Evolutionary conservation across 2,329 filamentous ascomycete genomes (phyloP), one percentile per base, ranked within the genome.

Genomic region (Diaporthe sp.): DNA sequence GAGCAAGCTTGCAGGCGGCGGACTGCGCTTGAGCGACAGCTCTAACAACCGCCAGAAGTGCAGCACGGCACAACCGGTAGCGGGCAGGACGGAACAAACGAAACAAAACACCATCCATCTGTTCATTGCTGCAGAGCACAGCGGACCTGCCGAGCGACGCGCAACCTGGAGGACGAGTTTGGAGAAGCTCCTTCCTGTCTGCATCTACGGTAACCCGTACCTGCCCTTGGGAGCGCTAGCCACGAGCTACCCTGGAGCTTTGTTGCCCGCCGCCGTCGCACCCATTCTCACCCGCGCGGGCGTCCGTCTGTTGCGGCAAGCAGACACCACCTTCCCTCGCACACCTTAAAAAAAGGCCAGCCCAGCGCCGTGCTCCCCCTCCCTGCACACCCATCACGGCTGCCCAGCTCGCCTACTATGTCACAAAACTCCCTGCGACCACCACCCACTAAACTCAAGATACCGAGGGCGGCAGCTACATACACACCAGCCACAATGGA

Each of bases 401-500:
- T 61, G 64, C 42, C 60, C 55, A 72, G 60, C 58, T 67, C 69
- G 58, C 72, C 74, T 66, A 69, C 74, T 76, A 76, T 76, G 74
- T 76, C 74, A 76, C 74, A 76, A 73, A 69, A 74, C 72, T 73
- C 73, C 69, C 68, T 74, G 54, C 72, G 70, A 72, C 72, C 74
- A 72, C 69, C 88, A 47, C 85, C 89, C 40, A 89, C 89, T 30
- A 89, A 90, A 6, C 89, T 91, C 78, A 91, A 91, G 80, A 89
- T 92, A 66, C 89, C 91, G 19, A 83, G 88, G 9, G 87, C 89
- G 42, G 89, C 89, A n/a, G 86, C 90, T 4, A 88, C 86, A 78
- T 91, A 92, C 82, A 89, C 90, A 22, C 84, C 89, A 67, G 89
- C 89, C 8, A 92, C 89, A 12, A 86, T 90, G 73, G 91, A 93